Evolutionary conservation across 208 protist species (phyloP), one percentile per base, ranked within the genome.

Genomic region (Angomonas ambiguus): DNA sequence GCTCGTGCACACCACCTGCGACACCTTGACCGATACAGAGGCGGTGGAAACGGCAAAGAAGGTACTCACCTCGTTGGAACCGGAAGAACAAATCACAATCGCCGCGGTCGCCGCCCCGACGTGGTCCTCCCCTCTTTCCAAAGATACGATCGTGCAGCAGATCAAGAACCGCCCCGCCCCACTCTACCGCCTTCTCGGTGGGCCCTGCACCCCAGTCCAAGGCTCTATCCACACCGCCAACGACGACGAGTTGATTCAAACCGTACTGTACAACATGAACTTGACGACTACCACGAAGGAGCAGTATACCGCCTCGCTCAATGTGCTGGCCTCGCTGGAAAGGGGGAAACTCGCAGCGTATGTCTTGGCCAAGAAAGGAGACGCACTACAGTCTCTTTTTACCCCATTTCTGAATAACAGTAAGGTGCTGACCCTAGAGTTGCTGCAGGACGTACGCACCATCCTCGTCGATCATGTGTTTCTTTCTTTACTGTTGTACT

Each of bases 381-480:
- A 96, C 65, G 73, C 76, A 6, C 68, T 94, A 51, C 49, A 71
- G 10, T 75, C 81, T 51, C 72, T 88, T 27, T 65, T 92, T 34
- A 83, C 67, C 13, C 91, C 91, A 10, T 94, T 93, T 71, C 72
- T 87, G 27, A 79, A 76, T 62, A 87, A 94, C 66, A 60, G 76
- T 24, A 88, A 92, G 51, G 65, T 74, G 8, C 65, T 94, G 28
- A 82, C 78, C 1, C 45, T 64, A 3, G 72, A 65, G 11, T 76
- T 92, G 0, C 85, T 83, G 31, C 34, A 62, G 11, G 22, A 8
- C 27, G 77, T 72, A 20, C 69, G 83, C 57, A 59, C 76, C 18
- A 59, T 71, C 0, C 56, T 73, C 25, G 92, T 90, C 72, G 68
- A 72, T 18, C 25, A 60, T 11, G 63, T 94, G 51, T 77, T 91